Percentiles rank a stretch among this genome's conserved stretches.
These are phyloP conservation scores for Protomyces pachydermus DNA, from an alignment of 1,139 yeast genomes.

Conservation along the genomic window DNA sequence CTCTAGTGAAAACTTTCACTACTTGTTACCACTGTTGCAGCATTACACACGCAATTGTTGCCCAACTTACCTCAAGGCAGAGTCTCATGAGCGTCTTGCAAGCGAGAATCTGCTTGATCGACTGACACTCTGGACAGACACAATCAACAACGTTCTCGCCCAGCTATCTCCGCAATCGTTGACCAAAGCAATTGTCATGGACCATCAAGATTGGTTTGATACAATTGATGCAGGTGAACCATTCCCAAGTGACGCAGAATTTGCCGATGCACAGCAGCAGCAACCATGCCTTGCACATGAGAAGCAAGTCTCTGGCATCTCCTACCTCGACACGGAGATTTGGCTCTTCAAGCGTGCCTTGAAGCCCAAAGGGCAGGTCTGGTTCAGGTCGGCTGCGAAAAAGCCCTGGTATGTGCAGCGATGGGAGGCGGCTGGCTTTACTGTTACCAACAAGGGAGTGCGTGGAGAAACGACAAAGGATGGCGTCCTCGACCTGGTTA, in stretches of 20 bases:
- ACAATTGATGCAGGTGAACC: neutral
- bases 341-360: constrained; percentile 58
- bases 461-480: constrained; percentile 32
- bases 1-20: constrained; percentile 70
- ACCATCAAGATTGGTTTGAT: constrained; percentile 83
- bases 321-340: constrained; percentile 48
- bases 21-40: constrained; percentile 63
- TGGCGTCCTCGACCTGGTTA: constrained; percentile 54
- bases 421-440: constrained; percentile 63
- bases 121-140: constrained; percentile 73
- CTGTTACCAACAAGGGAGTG: constrained; percentile 52
- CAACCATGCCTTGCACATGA: constrained; percentile 38
- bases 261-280: neutral
- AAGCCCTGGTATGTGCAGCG: constrained; percentile 72
- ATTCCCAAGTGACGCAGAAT: constrained; percentile 45
- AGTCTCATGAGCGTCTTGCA: constrained; percentile 52
- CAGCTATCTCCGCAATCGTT: constrained; percentile 59
- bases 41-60: constrained; percentile 60
- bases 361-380: constrained; percentile 63
- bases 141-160: constrained; percentile 66
- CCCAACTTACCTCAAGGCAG: constrained; percentile 65
- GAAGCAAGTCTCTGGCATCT: constrained; percentile 49
- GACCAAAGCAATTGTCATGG: constrained; percentile 79
- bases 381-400: constrained; percentile 69
- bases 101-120: constrained; percentile 49